Base-by-base conservation (phyloP, 1,284 basidiomycete species). In the Trichosporon sp. region DNA sequence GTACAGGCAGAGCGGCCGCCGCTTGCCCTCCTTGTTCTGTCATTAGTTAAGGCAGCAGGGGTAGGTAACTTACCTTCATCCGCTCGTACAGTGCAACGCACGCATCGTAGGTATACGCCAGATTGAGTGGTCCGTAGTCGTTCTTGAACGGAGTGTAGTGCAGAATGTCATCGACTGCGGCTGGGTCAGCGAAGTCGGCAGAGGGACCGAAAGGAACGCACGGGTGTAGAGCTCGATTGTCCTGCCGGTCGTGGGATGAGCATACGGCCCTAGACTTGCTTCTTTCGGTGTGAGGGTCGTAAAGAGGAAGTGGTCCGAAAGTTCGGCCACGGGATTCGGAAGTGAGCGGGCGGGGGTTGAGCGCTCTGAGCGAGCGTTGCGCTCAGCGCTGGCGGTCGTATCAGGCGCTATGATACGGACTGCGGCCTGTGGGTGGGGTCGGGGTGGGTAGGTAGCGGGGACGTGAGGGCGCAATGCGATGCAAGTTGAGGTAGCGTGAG, bases 51-150 rank as follows among this genome's bases (percentile, higher is more conserved):
- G 70, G 76, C 29, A 11, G 21, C 16, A n/a, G 7, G 10, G 25
- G n/a, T 8, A 19, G 9, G 8, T n/a, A n/a, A 78, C 84, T 70
- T 63, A 93, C 94, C 82, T 90, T 87, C 33, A 95, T 84, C 62
- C 94, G 85, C 74, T 92, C 89, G 75, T 95, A 92, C 58, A 97
- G 89, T 70, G 91, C 85, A 56, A 96, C 88, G 82, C 95, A 98
- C 46, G 95, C 92, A 73, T 92, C 90, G 82, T 93, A 95, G 11
- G 95, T 89, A 86, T 91, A 91, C 4, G 90, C 88, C 40, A 95
- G 85, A 78, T 96, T 96, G 66, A 95, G 83, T 16, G 96, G 95
- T 10, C 95, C 95, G 88, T 91, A 92, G 79, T 97, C 94, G 75
- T 91, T 87, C 76, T 90, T 93, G 85, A 99, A 99, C 34, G 90